Base-by-base conservation (phyloP, 129 eudicot species). In the Mikania micrantha region DNA sequence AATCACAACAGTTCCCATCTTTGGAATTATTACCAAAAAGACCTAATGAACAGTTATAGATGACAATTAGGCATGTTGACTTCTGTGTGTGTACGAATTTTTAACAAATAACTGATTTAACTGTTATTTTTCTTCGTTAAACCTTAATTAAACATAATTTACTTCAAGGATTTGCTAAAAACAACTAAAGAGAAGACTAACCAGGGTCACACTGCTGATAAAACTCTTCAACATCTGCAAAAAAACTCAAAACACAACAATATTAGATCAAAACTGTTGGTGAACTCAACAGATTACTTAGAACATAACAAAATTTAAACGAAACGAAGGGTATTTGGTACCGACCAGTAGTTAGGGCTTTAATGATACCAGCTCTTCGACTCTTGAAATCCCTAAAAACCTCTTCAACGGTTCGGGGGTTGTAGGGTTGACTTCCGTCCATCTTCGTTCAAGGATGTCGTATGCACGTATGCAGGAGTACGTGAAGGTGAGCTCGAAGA, bases 381-480 rank as follows among this genome's bases (percentile, higher is more conserved):
- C 89, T 85, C 64, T 83, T 85, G 63, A 85, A 88, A 78, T 88
- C 92, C 48, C 80, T 74, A 58, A 88, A 85, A 60, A 88, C 92
- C 61, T 85, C 96, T 72, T 88, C 96, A 35, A 85, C 92, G 1
- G 92, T 85, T 34, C 86, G 80, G 25, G 96, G 90, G 69, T 80
- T 79, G 79, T 79, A 84, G 77, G 80, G 84, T 67, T 77, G 83
- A 84, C 75, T 71, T 60, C 82, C 88, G 60, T 87, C 95, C 95
- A 87, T 87, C 32, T 11, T 45, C 28, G 60, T 67, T 52, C 60
- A 73, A 71, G 62, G 58, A 49, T 29, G 29, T 52, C 45, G 47
- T 66, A 56, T 54, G 72, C 25, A 53, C 64, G 20, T 15, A 49
- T 9, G 22, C 36, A 28, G 32, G 42, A 38, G 42, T 38, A 38